phyloP scores from a whole-genome alignment of 805 yeast genomes.

The Starmerella khaoyaiensis region DNA sequence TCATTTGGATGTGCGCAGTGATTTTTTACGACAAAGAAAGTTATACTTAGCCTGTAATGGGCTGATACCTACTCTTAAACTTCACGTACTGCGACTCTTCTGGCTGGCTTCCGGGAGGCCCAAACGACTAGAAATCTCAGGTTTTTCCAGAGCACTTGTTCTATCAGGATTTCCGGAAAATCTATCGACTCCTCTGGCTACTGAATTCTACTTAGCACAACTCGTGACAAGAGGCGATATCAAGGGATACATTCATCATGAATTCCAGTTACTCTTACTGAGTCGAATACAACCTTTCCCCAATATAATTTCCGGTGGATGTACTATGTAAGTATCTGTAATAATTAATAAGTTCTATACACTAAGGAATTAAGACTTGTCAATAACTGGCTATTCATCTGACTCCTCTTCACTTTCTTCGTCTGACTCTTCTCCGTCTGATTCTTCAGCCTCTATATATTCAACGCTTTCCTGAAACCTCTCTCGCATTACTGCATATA shows the following conservation, averaged over 20 bases:
- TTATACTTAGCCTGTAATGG: conserved; percentile 15
- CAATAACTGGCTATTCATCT: not conserved
- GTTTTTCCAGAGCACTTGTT: conserved; percentile 8
- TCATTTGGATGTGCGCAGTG: conserved; percentile 4
- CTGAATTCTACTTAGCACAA: conserved; percentile 18
- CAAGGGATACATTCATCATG: conserved; percentile 21
- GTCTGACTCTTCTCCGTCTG: conserved; percentile 12
- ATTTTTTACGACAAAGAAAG: conserved; percentile 11
- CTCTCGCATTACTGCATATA: conserved; percentile 66
- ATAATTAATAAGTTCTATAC: not conserved
- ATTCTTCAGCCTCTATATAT: conserved; percentile 37
- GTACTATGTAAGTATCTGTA: not conserved
- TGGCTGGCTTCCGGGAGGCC: conserved; percentile 15
- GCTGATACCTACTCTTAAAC: conserved; percentile 8
- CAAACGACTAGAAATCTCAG: conserved; percentile 12
- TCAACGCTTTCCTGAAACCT: conserved; percentile 77
- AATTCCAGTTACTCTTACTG: conserved; percentile 15
- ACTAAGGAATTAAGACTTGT: not conserved
- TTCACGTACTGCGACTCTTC: conserved; percentile 13
- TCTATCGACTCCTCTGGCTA: conserved; percentile 6
- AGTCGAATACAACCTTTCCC: conserved; percentile 21
- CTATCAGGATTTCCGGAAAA: conserved; percentile 5
- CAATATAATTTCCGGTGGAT: conserved; percentile 1
- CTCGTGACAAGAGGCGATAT: conserved; percentile 17
- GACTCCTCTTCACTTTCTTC: conserved; percentile 9